phyloP scores from a whole-genome alignment of 331 rosid species.

The Spiraea crenata region DNA sequence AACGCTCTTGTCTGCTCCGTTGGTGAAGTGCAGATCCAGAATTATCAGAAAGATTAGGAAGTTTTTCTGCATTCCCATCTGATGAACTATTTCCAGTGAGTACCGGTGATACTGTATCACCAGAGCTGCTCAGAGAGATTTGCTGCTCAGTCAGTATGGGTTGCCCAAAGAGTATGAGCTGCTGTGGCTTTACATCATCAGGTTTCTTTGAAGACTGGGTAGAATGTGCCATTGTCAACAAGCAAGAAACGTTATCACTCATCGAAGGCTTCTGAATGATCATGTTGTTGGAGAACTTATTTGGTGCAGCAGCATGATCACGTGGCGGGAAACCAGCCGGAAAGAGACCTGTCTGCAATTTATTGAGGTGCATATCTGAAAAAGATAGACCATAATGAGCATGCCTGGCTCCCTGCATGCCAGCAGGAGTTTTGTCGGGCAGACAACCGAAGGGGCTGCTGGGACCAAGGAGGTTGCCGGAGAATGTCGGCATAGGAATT shows the following conservation, averaged over 20 bases:
- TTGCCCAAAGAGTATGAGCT: conserved; percentile 74
- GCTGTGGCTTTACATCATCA: conserved; percentile 53
- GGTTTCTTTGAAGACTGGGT: conserved; percentile 45
- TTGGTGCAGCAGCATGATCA: conserved; percentile 43
- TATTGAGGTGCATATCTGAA: conserved; percentile 66
- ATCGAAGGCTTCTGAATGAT: conserved; percentile 48
- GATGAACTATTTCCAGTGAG: conserved; percentile 56
- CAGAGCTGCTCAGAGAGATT: conserved; percentile 65
- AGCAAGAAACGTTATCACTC: conserved; percentile 67
- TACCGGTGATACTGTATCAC: conserved; percentile 63
- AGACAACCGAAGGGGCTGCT: conserved; percentile 53
- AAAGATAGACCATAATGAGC: conserved; percentile 71
- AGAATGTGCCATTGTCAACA: conserved; percentile 58
- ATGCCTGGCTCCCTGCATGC: conserved; percentile 99
- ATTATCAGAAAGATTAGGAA: conserved; percentile 41
- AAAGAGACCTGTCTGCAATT: conserved; percentile 63
- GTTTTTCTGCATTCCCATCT: conserved; percentile 61
- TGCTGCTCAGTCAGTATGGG: conserved; percentile 73
- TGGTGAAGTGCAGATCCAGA: conserved; percentile 59
- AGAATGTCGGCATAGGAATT: conserved; percentile 49
- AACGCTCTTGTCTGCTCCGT: conserved; percentile 39
- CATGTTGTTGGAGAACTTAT: conserved; percentile 31
- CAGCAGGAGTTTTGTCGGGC: conserved; percentile 90
- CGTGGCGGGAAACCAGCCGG: conserved; percentile 49
- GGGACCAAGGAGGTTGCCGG: conserved; percentile 47